Percentiles rank a stretch among this genome's conserved stretches.
phyloP scores from a whole-genome alignment of 768 basidiomycete genomes.

The Amanita thiersii region DNA sequence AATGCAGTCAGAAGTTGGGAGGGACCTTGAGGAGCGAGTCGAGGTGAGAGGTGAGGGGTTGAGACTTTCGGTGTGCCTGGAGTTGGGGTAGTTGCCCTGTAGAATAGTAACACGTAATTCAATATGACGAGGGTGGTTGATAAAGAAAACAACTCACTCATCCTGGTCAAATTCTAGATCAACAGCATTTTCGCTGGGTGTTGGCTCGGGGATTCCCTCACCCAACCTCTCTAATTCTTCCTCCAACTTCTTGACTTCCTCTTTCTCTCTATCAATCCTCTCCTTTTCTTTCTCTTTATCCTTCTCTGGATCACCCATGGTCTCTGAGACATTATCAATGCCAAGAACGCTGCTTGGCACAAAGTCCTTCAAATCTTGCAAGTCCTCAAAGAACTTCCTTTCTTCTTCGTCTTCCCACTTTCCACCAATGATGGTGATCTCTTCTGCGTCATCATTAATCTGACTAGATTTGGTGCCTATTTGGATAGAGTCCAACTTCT shows the following conservation, averaged over 20 bases:
- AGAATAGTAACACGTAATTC: slow-evolving; percentile 16
- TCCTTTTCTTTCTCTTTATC: slow-evolving; percentile 45
- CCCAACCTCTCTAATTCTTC: slow-evolving; percentile 66
- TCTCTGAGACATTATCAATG: slow-evolving; percentile 34
- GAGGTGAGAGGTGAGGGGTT: slow-evolving; percentile 56
- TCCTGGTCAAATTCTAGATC: slow-evolving; percentile 22
- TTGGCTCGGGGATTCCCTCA: slow-evolving; percentile 21
- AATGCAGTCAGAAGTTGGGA: slow-evolving; percentile 88
- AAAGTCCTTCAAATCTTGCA: slow-evolving; percentile 86
- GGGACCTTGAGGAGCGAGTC: slow-evolving; percentile 80
- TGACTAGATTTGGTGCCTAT: slow-evolving; percentile 46
- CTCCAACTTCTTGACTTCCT: slow-evolving; percentile 69
- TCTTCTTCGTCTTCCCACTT: slow-evolving; percentile 99
- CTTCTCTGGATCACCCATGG: slow-evolving; percentile 32
- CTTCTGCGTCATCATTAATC: slow-evolving; percentile 47
- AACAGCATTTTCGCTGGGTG: slow-evolving; percentile 8
- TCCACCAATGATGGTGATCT: slow-evolving; percentile 48
- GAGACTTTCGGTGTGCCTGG: slow-evolving; percentile 59
- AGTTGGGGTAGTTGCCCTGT: slow-evolving; percentile 50
- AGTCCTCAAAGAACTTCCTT: slow-evolving; percentile 85
- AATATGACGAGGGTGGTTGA: neutral
- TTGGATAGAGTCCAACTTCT: slow-evolving; percentile 75
- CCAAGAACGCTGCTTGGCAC: slow-evolving; percentile 86
- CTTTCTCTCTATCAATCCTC: slow-evolving; percentile 48
- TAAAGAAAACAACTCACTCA: slow-evolving; percentile 21